A percentile compares a stretch with the other conserved stretches of the same genome.
phyloP scores from a whole-genome alignment of 371 early-diverging fungal species.

The Mortierella sp. region DNA sequence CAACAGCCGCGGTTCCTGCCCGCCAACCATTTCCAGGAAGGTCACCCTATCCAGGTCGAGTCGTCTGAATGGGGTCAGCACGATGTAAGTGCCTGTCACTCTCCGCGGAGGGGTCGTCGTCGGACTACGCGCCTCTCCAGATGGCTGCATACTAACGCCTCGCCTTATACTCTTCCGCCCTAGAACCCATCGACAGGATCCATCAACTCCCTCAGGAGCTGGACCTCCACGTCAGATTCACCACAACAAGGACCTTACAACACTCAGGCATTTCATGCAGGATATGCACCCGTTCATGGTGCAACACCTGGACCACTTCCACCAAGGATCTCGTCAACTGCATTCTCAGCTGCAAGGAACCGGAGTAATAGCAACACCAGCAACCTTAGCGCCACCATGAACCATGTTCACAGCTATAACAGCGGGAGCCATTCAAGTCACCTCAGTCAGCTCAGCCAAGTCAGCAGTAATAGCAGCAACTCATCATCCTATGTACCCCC shows the following conservation, averaged over 20 bases:
- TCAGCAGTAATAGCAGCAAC: constrained; percentile 24
- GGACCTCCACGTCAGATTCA: constrained; percentile 25
- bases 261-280: constrained; percentile 8
- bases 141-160: too few relatives aligned
- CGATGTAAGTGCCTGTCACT: neutral
- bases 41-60: constrained; percentile 15
- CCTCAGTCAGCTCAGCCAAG: constrained; percentile 22
- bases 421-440: constrained; percentile 28
- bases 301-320: neutral
- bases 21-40: constrained; percentile 31
- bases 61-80: constrained; percentile 29
- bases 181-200: constrained; percentile 28
- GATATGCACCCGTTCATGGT: neutral
- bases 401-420: neutral
- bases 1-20: constrained; percentile 22
- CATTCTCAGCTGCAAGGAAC: constrained; percentile 11
- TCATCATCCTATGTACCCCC: neutral
- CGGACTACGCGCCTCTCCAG: too few relatives aligned
- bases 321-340: constrained; percentile 16
- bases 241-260: constrained; percentile 11
- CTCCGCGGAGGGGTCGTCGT: neutral
- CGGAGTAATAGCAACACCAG: constrained; percentile 42
- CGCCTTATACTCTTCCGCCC: too few relatives aligned
- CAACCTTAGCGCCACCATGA: constrained; percentile 12
- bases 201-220: constrained; percentile 32